phyloP scores from a whole-genome alignment of 1,139 yeast genomes.

The Suhomyces anneliseae region DNA sequence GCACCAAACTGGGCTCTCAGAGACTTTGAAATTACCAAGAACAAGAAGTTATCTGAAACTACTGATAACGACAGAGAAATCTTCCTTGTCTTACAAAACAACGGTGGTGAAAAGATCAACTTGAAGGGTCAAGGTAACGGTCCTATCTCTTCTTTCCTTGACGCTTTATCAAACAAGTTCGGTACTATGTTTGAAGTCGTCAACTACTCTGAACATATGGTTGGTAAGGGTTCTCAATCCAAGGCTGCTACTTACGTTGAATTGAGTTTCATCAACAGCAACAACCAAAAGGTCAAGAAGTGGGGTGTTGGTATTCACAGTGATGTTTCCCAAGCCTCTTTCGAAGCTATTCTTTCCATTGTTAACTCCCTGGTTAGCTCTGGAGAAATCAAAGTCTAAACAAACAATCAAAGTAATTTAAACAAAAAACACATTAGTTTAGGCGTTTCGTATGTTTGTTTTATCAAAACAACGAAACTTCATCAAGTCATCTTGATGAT shows the following conservation, averaged over 20 bases:
- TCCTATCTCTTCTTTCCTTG: conserved; percentile 48
- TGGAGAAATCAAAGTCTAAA: conserved; percentile 23
- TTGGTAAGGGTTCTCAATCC: conserved; percentile 44
- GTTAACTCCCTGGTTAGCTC: conserved; percentile 35
- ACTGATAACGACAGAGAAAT: conserved; percentile 31
- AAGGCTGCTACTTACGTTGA: conserved; percentile 51
- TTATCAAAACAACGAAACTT: too few relatives aligned
- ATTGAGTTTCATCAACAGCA: conserved; percentile 31
- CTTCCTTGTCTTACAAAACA: conserved; percentile 22
- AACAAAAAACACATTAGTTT: too few relatives aligned
- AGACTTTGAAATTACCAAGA: conserved; percentile 37
- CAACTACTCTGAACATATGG: conserved; percentile 45
- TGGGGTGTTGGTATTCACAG: conserved; percentile 52
- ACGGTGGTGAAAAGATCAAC: conserved; percentile 22
- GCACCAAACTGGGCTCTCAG: conserved; percentile 27
- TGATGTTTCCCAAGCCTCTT: conserved; percentile 49
- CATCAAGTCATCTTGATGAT: too few relatives aligned
- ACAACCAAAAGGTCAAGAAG: conserved; percentile 27
- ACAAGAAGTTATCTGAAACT: conserved; percentile 15
- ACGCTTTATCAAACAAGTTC: conserved; percentile 37
- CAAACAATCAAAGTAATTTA: background rate
- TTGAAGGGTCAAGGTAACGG: conserved; percentile 47
- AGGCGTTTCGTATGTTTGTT: too few relatives aligned
- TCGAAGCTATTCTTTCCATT: conserved; percentile 46
- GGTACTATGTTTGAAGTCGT: conserved; percentile 41